Evolutionary conservation across 257 asterid species (phyloP), one percentile per base, ranked within the genome.

Genomic region (Leptodermis oblonga): DNA sequence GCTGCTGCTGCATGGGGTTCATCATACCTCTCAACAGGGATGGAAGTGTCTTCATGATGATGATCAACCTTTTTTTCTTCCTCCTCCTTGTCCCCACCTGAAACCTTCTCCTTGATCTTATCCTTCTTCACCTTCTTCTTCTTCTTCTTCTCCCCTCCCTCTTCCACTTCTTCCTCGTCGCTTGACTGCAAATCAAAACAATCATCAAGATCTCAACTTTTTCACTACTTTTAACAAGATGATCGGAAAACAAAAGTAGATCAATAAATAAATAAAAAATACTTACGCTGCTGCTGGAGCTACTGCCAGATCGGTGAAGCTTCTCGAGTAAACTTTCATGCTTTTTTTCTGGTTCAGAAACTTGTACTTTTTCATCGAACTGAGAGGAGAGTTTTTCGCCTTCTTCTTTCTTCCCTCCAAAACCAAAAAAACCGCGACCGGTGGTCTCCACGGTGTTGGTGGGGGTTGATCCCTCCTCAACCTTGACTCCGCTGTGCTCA

Each of bases 281-380:
- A 85, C 95, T 84, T 90, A 93, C 98, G 73, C 98, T 90, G 72
- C 98, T 90, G 83, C 95, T 87, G 36, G 91, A 81, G 78, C 89
- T 83, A 74, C 67, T 65, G 71, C 4, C 46, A 33, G 83, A 79
- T 25, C 89, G 77, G 34, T 78, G 80, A 3, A 87, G 87, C 75
- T 90, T 93, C 56, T 86, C 67, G 48, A 62, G 61, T 36, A 90
- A 71, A 12, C 85, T 31, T 25, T 77, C 86, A 65, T 83, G 90
- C 69, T 87, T 83, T 52, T 82, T 90, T 11, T 62, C 86, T 0
- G 71, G 74, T 48, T 84, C 93, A 36, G 73, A 61, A 0, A 92
- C 87, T 31, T 85, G 68, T 5, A 83, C 95, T 25, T 92, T 92
- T 67, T 88, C 76, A 28, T 69, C 84, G 49, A 90, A 88, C 71